Conservation (phyloP, 2,329 filamentous ascomycete genomes). For the Sclerotiophoma versabilis region DNA sequence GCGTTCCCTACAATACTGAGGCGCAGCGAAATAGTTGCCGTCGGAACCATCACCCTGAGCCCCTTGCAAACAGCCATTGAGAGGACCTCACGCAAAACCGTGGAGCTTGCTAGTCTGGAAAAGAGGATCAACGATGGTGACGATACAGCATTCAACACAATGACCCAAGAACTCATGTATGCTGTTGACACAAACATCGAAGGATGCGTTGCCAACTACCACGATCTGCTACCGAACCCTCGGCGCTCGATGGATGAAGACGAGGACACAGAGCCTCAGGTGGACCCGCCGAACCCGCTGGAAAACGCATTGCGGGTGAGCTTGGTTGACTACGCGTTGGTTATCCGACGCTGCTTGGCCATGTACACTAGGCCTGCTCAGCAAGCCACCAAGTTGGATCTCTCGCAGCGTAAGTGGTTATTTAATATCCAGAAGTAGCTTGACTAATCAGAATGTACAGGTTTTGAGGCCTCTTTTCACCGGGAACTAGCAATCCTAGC, state of each 20-base stretch:
- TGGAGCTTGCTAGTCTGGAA: constrained; percentile 80
- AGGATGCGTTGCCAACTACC: constrained; percentile 80
- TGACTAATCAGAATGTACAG: constrained; percentile 36
- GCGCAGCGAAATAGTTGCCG: constrained; percentile 80
- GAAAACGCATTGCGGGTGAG: constrained; percentile 84
- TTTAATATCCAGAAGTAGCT: constrained; percentile 14
- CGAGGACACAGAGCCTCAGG: constrained; percentile 40
- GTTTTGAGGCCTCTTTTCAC: constrained; percentile 56
- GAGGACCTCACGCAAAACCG: constrained; percentile 87
- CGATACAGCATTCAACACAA: constrained; percentile 69
- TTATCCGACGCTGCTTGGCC: constrained; percentile 81
- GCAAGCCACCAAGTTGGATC: constrained; percentile 65
- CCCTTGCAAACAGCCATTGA: constrained; percentile 90
- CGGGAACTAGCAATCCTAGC: constrained; percentile 53
- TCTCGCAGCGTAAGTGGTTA: constrained; percentile 67
- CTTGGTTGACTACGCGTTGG: constrained; percentile 85
- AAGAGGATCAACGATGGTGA: constrained; percentile 77
- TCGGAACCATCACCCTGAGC: constrained; percentile 70
- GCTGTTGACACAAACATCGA: constrained; percentile 77
- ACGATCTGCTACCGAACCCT: constrained; percentile 69
- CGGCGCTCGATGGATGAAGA: constrained; percentile 44
- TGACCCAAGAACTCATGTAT: constrained; percentile 78
- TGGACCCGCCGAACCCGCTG: constrained; percentile 60
- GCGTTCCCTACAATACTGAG: constrained; percentile 90
- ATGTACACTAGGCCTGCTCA: constrained; percentile 71